Conservation (phyloP, 169 alveolate genomes). For the Perkinsus marinus region DNA sequence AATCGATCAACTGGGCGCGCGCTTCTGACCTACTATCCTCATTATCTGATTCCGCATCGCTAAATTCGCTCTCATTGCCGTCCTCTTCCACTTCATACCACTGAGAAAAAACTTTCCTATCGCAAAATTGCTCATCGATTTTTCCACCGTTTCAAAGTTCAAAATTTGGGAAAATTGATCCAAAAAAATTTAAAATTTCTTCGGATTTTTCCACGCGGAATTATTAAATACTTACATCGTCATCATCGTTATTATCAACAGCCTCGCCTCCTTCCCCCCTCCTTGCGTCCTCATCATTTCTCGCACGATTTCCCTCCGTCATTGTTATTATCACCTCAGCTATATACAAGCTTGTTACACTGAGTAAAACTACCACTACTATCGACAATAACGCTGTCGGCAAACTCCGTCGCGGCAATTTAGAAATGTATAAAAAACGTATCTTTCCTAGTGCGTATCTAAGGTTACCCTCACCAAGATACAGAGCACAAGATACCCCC, state of each 20-base stretch:
- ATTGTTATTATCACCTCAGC: background rate
- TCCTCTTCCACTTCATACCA: background rate
- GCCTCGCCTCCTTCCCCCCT: background rate
- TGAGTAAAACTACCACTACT: no score
- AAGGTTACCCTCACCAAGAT: no score
- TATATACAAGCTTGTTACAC: background rate
- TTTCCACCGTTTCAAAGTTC: no score
- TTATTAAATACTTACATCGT: background rate
- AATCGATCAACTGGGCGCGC: background rate
- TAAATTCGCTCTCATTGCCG: background rate
- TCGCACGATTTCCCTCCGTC: background rate
- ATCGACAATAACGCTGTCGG: no score
- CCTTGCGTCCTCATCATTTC: background rate
- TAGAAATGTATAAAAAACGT: no score
- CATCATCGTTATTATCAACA: background rate
- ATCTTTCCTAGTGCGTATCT: no score
- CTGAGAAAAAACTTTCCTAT: background rate
- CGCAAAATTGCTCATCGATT: no score
- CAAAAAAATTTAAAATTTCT: no score
- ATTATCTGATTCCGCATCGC: background rate
- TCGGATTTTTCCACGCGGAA: no score
- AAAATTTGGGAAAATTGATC: no score
- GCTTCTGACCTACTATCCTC: background rate
- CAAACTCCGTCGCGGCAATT: no score
- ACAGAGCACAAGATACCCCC: no score